phyloP scores from a whole-genome alignment of 257 asterid genomes.

The Dorcoceras hygrometricum region DNA sequence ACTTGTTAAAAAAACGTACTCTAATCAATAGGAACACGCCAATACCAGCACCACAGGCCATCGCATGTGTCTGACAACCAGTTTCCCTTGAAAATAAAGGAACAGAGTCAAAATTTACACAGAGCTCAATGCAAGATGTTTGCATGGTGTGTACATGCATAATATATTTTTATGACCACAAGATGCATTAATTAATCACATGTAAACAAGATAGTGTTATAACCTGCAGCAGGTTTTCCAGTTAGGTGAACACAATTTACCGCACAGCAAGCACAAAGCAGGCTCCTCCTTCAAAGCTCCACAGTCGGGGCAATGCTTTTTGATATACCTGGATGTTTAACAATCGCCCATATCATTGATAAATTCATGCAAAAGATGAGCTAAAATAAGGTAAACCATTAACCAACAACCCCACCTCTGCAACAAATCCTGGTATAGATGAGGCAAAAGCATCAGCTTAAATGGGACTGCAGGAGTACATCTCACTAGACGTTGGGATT shows the following conservation, averaged over 20 bases:
- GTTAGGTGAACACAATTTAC: constrained; percentile 86
- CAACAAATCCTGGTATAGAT: constrained; percentile 81
- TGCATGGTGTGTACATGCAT: background rate
- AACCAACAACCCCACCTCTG: constrained; percentile 57
- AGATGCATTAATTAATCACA: constrained; percentile 7
- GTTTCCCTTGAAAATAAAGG: constrained; percentile 56
- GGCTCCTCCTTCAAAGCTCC: constrained; percentile 72
- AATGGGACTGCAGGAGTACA: constrained; percentile 80
- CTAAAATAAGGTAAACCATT: constrained; percentile 1
- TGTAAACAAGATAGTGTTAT: constrained; percentile 9
- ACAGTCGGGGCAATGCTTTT: constrained; percentile 72
- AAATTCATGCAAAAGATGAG: constrained; percentile 14
- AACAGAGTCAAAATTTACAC: constrained; percentile 22
- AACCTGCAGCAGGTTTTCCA: constrained; percentile 97
- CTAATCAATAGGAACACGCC: constrained; percentile 90
- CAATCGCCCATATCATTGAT: constrained; percentile 20
- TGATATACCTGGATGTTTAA: constrained; percentile 63
- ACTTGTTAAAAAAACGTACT: constrained; percentile 41
- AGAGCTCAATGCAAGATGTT: constrained; percentile 6
- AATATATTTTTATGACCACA: constrained; percentile 3
- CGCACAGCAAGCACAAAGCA: constrained; percentile 87
- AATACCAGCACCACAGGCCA: constrained; percentile 85
- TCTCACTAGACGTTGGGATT: constrained; percentile 40
- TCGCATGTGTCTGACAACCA: constrained; percentile 77
- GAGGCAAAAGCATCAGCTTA: constrained; percentile 77